These are phyloP conservation scores for Boletales sp. DNA, from an alignment of 768 basidiomycete genomes.

Conservation along the genomic window DNA sequence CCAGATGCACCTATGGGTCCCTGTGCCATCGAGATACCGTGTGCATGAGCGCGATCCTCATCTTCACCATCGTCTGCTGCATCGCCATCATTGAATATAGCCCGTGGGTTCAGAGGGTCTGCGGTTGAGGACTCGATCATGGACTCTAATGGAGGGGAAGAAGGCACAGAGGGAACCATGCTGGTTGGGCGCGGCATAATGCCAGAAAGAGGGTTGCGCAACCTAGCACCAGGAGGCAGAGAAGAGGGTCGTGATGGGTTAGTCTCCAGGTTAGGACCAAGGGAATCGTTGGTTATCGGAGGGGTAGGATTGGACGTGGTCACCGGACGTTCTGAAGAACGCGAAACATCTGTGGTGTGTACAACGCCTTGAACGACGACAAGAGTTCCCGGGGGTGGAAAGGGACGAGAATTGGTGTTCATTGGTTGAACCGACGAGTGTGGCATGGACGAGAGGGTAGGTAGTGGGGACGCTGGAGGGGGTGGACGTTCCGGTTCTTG, in stretches of 20 bases:
- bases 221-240: slow-evolving; percentile 27
- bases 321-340: slow-evolving; percentile 25
- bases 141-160: slow-evolving; percentile 6
- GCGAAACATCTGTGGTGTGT: slow-evolving; percentile 66
- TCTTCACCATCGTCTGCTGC: slow-evolving; percentile 11
- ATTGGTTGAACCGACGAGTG: slow-evolving; percentile 21
- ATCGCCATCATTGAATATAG: not conserved
- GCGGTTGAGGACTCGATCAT: not conserved
- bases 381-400: slow-evolving; percentile 72
- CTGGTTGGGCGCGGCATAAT: slow-evolving; percentile 38
- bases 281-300: slow-evolving; percentile 1
- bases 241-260: slow-evolving; percentile 17
- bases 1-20: slow-evolving; percentile 29
- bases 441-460: slow-evolving; percentile 15
- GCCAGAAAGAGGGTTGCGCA: slow-evolving; percentile 34
- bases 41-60: slow-evolving; percentile 17
- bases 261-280: slow-evolving; percentile 4
- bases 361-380: slow-evolving; percentile 84
- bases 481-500: slow-evolving; percentile 10
- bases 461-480: slow-evolving; percentile 10
- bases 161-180: slow-evolving; percentile 24
- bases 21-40: slow-evolving; percentile 24
- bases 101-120: slow-evolving; percentile 5
- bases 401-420: slow-evolving; percentile 37
- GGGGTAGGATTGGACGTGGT: slow-evolving; percentile 9